phyloP scores from a whole-genome alignment of 345 rosid species.

The Bruguiera sexangula region DNA sequence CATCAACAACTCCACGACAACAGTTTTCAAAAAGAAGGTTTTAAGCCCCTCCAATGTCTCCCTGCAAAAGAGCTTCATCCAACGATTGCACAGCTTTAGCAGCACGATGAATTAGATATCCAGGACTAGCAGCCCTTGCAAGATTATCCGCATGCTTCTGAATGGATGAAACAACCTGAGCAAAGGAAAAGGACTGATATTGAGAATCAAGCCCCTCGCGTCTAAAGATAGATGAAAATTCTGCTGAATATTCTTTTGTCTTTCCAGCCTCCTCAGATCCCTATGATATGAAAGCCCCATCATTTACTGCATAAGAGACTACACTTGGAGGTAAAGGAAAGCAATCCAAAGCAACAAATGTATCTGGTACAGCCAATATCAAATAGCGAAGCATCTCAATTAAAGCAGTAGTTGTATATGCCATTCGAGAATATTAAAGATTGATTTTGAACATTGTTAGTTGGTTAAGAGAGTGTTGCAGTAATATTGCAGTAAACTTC shows the following conservation, averaged over 20 bases:
- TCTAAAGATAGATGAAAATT: constrained; percentile 47
- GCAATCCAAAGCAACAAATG: constrained; percentile 92
- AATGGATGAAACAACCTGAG: constrained; percentile 62
- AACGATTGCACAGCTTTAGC: constrained; percentile 89
- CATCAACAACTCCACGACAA: constrained; percentile 67
- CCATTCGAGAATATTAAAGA: too few species aligned
- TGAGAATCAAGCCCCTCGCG: constrained; percentile 65
- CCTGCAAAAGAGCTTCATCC: constrained; percentile 73
- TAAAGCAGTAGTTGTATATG: constrained; percentile 82
- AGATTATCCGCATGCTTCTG: constrained; percentile 73
- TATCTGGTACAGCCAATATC: constrained; percentile 82
- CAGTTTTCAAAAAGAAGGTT: constrained; percentile 69
- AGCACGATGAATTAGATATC: constrained; percentile 57
- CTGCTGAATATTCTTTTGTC: constrained; percentile 47
- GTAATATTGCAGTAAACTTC: too few species aligned
- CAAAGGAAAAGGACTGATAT: constrained; percentile 66
- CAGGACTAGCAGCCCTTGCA: constrained; percentile 65
- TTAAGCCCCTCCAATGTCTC: constrained; percentile 67
- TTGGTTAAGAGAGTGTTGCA: too few species aligned
- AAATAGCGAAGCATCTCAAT: constrained; percentile 88
- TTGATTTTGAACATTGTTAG: too few species aligned
- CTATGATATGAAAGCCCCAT: constrained; percentile 64
- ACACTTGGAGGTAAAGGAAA: constrained; percentile 84
- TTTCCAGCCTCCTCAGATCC: constrained; percentile 63
- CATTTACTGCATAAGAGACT: constrained; percentile 57